A percentile compares a stretch with the other conserved stretches of the same genome.
These are phyloP conservation scores for Dysphania ambrosioides DNA, from an alignment of 148 eudicot species.

Conservation along the genomic window DNA sequence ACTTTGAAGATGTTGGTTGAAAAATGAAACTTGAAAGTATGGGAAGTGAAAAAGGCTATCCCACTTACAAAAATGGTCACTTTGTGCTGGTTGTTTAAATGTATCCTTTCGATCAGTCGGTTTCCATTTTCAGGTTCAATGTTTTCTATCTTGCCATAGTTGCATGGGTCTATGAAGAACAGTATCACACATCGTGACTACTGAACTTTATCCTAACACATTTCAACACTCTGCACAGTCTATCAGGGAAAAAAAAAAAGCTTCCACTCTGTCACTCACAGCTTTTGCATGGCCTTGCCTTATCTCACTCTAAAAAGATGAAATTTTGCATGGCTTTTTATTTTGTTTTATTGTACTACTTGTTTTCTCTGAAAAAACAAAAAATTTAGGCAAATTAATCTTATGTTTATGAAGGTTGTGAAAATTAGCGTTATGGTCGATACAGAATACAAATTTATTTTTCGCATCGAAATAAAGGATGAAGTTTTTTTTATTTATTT, in stretches of 20 bases:
- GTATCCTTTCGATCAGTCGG: slow-evolving; percentile 2
- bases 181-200: not conserved
- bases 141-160: not conserved
- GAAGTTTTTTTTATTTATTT: too few relatives aligned
- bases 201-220: not conserved
- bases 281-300: too few relatives aligned
- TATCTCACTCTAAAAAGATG: too few relatives aligned
- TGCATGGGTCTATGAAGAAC: not conserved
- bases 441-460: too few relatives aligned
- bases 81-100: not conserved
- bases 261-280: not conserved
- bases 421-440: too few relatives aligned
- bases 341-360: too few relatives aligned
- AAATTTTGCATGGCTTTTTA: not conserved
- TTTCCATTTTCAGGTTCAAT: slow-evolving; percentile 7
- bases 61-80: not conserved
- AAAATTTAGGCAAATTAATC: too few relatives aligned
- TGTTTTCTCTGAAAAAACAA: too few relatives aligned
- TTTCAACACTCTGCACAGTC: not conserved
- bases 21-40: not conserved
- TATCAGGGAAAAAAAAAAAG: not conserved
- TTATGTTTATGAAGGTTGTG: too few relatives aligned
- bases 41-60: not conserved
- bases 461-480: too few relatives aligned
- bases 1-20: not conserved